Evolutionary conservation across 139 green algal species (phyloP), one percentile per base, ranked within the genome.

Genomic region (Chlorella vulgaris): DNA sequence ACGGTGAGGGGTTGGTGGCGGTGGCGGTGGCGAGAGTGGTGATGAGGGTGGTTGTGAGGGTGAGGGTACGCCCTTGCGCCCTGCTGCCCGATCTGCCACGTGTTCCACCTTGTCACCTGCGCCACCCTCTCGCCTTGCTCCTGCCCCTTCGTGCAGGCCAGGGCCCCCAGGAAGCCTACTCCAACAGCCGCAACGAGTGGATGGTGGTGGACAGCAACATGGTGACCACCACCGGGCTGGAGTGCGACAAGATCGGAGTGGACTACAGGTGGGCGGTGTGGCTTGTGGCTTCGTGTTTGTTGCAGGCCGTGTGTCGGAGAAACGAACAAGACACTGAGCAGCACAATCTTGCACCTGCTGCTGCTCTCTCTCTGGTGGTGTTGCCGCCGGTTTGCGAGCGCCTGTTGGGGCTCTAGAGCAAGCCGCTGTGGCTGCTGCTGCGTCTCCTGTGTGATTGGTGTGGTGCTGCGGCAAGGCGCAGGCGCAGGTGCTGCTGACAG

Each of bases 181-280:
- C 38, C 38, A 2, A 21, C 36, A 22, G 55, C 67, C 24, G 31
- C 18, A 24, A 53, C 24, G 35, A 76, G 28, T 97, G 94, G 94
- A 91, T 97, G 87, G 60, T 97, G 40, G n/a, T 97, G 7, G 84
- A 90, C 13, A 38, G 60, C 0, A 80, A 4, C 42, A 53, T 82
- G 79, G 84, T 91, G 22, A 83, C 71, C 5, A 40, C 68, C 7
- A 74, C 82, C 22, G 92, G 92, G 39, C 66, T 21, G 15, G 68
- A 80, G 15, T 96, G 93, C 80, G 87, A 96, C 86, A 93, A 92
- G 75, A 81, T 94, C 21, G 81, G 90, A 31, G 85, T 84, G 28
- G 43, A 33, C 47, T 89, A 86, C 78, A 58, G 21, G 76, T 70
- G 43, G 50, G 83, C n/a, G 33, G 18, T 40, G 39, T 13, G 38